Conservation (phyloP, 202 grass and related monocot genomes). For the Carex arenaria region DNA sequence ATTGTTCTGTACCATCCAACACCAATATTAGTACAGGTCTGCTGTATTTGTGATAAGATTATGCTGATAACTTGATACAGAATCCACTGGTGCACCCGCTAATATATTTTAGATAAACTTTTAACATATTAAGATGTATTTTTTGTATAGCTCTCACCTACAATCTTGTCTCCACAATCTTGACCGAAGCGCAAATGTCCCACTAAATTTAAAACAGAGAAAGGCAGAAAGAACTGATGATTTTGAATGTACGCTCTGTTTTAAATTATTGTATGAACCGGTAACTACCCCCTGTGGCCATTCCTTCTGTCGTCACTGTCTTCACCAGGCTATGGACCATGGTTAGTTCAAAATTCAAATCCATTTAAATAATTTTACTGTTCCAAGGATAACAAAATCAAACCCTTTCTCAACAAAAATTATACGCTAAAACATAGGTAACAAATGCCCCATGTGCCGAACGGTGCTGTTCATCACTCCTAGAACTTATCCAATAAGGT, state of each 20-base stretch:
- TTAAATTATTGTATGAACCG: conserved; percentile 95
- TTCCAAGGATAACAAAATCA: conserved; percentile 18
- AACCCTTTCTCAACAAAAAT: conserved; percentile 21
- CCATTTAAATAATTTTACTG: conserved; percentile 20
- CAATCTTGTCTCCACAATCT: conserved; percentile 69
- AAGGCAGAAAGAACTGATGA: conserved; percentile 72
- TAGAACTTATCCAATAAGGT: conserved; percentile 94
- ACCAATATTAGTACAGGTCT: not conserved
- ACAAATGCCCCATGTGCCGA: conserved; percentile 94
- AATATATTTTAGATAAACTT: conserved; percentile 2
- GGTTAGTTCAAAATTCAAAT: conserved; percentile 46
- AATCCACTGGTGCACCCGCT: not conserved
- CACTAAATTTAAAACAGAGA: conserved; percentile 42
- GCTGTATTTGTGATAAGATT: not conserved
- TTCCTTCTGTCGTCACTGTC: conserved; percentile 92
- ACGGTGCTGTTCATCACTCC: conserved; percentile 92
- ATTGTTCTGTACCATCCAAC: not conserved
- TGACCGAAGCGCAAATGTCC: conserved; percentile 51
- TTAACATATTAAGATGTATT: not conserved
- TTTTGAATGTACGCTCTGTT: conserved; percentile 94
- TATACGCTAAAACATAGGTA: conserved; percentile 49
- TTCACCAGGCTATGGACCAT: conserved; percentile 97
- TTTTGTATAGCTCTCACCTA: conserved; percentile 50
- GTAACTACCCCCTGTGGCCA: conserved; percentile 99
- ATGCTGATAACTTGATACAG: not conserved